phyloP scores from a whole-genome alignment of 2,329 filamentous ascomycete genomes.

The Aulographum hederae region DNA sequence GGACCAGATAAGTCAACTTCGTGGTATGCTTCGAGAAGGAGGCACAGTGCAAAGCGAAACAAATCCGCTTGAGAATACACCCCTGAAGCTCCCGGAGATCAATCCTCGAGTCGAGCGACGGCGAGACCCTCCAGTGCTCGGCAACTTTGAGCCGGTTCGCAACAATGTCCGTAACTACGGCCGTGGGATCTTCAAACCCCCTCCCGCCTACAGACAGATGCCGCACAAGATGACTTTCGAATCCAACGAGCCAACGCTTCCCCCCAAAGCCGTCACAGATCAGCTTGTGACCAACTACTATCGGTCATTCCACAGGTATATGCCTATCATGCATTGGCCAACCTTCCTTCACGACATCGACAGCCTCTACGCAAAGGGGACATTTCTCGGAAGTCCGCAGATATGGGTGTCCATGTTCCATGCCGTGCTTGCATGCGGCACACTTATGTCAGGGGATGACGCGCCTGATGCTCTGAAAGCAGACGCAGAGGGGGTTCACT shows the following conservation, averaged over 20 bases:
- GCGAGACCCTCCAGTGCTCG: constrained; percentile 40
- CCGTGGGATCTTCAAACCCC: constrained; percentile 63
- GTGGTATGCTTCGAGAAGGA: constrained; percentile 39
- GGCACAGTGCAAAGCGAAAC: no score
- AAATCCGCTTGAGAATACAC: constrained; percentile 6
- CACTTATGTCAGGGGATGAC: constrained; percentile 46
- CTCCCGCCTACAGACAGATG: constrained; percentile 43
- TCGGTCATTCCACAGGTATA: constrained; percentile 56
- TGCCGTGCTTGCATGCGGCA: constrained; percentile 65
- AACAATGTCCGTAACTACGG: constrained; percentile 55
- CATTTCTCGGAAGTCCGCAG: constrained; percentile 40
- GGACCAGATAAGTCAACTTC: constrained; percentile 60
- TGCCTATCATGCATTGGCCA: constrained; percentile 79
- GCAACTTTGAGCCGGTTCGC: constrained; percentile 54
- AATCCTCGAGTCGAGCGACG: constrained; percentile 33
- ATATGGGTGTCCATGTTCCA: constrained; percentile 71
- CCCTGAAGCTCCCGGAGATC: constrained; percentile 14
- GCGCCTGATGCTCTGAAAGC: constrained; percentile 20
- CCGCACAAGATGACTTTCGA: neutral
- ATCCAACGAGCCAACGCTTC: constrained; percentile 19
- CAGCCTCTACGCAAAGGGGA: constrained; percentile 49
- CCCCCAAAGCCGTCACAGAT: constrained; percentile 46
- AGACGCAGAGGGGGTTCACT: constrained; percentile 36
- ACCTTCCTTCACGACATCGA: constrained; percentile 63
- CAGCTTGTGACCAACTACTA: constrained; percentile 61